Base-by-base conservation (phyloP, 805 yeast genomes). In the Blastobotrys chiropterorum region DNA sequence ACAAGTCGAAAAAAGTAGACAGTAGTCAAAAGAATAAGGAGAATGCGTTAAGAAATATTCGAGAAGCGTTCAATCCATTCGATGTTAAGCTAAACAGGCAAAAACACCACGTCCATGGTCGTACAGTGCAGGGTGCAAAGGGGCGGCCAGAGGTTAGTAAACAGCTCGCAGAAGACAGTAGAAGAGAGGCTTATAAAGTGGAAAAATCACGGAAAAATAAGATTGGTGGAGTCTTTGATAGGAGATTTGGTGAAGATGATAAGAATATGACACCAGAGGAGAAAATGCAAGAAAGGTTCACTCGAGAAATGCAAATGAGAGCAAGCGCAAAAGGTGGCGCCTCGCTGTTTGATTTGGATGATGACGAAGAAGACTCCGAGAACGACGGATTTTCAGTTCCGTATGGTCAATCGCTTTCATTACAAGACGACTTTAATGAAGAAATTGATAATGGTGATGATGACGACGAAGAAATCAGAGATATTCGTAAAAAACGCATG, bases 211-310 rank as follows among this genome's bases (percentile, higher is more conserved):
- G 74, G 48, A 81, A 82, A 61, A 86, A 87, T 59, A 86, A 79
- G 65, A 81, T 76, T 39, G 97, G 97, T 49, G 88, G 87, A 1
- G 63, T 94, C 13, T 67, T 81, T 2, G 99, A 94, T 72, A 78
- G 90, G 59, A 81, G 97, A 70, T 92, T 94, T 67, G 99, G 99
- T 66, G 99, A 94, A 64, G 78, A 79, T 57, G 84, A 88, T 67
- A 67, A 73, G 5, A 67, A 73, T 46, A 63, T 94, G 73, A 79
- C 85, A n/a, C 82, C 82, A 11, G 98, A 94, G 68, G 97, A 94
- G 59, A 88, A 86, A 67, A 90, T 90, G 96, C 78, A 94, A 70
- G 96, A 86, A 64, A 82, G 99, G 72, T 94, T 89, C 72, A 87
- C 97, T 2, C 81, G 84, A 52, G 98, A 92, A 72, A 78, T 86